Percentiles rank a stretch among this genome's conserved stretches.
Evolutionary conservation across 2,329 filamentous ascomycete species (phyloP).

Genomic region (Hypocrella siamensis): DNA sequence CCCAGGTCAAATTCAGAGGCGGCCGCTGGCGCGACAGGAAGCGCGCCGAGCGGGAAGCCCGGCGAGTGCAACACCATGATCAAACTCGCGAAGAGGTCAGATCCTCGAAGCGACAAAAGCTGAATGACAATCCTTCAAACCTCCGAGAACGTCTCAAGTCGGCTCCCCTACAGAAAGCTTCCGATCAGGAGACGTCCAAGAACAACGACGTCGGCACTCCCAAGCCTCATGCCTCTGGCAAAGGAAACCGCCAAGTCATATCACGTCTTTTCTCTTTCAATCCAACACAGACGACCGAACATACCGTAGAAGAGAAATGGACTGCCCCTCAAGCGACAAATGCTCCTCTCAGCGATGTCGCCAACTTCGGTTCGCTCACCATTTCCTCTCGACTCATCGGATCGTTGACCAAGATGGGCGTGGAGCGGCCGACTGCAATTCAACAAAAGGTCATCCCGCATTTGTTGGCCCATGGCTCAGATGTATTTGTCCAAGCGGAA

Average conservation of each 20-base stretch:
- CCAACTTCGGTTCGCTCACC: constrained; percentile 75
- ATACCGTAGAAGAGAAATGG: constrained; percentile 35
- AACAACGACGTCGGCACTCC: constrained; percentile 6
- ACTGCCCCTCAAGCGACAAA: constrained; percentile 63
- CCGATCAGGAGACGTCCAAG: constrained; percentile 5
- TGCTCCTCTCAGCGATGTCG: constrained; percentile 71
- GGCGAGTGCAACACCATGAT: constrained; percentile 10
- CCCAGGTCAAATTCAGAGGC: constrained; percentile 58
- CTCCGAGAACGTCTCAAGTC: constrained; percentile 4
- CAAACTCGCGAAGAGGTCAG: constrained; percentile 14
- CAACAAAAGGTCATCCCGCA: constrained; percentile 80
- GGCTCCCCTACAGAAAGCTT: constrained; percentile 2
- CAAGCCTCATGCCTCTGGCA: constrained; percentile 8
- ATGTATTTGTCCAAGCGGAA: constrained; percentile 93
- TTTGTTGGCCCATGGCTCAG: constrained; percentile 62
- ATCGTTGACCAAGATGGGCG: constrained; percentile 72
- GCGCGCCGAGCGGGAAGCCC: constrained; percentile 36
- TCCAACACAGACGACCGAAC: constrained; percentile 51
- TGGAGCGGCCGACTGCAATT: constrained; percentile 87
- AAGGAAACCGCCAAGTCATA: constrained; percentile 43
- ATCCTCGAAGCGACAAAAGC: constrained; percentile 30
- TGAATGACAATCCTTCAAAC: constrained; percentile 14
- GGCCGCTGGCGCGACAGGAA: constrained; percentile 87
- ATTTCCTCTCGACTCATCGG: constrained; percentile 66
- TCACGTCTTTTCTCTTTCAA: constrained; percentile 91